Conservation (phyloP, 2,329 filamentous ascomycete species). For the Ophiostoma quercus region DNA sequence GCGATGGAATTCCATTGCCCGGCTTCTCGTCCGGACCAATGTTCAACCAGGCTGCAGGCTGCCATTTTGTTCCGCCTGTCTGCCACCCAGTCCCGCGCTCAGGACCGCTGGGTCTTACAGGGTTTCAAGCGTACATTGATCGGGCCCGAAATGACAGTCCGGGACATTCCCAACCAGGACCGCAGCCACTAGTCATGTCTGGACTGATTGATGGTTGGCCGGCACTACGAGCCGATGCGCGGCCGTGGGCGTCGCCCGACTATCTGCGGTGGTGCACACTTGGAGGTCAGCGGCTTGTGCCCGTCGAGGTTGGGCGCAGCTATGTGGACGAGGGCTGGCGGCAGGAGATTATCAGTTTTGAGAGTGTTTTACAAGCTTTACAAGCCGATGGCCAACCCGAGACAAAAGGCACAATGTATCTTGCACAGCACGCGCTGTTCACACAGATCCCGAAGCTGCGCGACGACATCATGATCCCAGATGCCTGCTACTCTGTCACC, state of each 20-base stretch:
- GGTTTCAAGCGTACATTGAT: conserved; percentile 59
- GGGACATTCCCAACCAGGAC: conserved; percentile 34
- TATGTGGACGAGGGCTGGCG: conserved; percentile 85
- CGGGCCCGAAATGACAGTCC: conserved; percentile 24
- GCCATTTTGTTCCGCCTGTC: conserved; percentile 40
- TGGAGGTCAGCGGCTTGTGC: conserved; percentile 71
- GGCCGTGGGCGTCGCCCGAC: conserved; percentile 64
- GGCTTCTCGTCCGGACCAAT: conserved; percentile 18
- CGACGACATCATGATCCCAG: conserved; percentile 71
- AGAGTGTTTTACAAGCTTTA: conserved; percentile 55
- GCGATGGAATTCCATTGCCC: neutral
- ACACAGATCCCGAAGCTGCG: conserved; percentile 71
- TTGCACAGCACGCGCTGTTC: conserved; percentile 88
- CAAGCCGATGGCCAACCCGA: neutral
- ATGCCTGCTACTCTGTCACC: conserved; percentile 76
- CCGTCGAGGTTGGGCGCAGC: conserved; percentile 77
- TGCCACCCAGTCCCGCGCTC: conserved; percentile 40
- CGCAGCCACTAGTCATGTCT: conserved; percentile 64
- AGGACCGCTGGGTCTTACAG: conserved; percentile 47
- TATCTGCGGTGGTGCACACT: conserved; percentile 75
- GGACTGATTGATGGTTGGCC: conserved; percentile 68
- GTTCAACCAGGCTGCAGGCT: conserved; percentile 7
- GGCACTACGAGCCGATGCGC: conserved; percentile 49
- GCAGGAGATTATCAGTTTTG: conserved; percentile 72
- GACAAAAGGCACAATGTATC: conserved; percentile 59